Conservation (phyloP, 148 eudicot species). For the Pharnaceum exiguum region DNA sequence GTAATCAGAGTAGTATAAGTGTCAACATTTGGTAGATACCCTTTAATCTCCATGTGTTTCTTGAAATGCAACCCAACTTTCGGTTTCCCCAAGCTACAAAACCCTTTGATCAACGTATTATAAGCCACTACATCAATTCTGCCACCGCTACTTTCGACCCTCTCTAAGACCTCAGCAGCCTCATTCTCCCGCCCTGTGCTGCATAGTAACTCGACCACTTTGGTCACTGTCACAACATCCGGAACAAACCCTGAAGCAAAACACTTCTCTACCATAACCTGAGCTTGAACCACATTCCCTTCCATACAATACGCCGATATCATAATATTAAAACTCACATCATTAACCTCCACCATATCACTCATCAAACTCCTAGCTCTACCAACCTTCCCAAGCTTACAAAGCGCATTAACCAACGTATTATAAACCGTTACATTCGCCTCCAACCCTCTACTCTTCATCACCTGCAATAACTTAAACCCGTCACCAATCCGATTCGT, state of each 20-base stretch:
- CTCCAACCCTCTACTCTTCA: slow-evolving; percentile 48
- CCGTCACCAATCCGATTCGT: slow-evolving; percentile 86
- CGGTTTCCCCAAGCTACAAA: slow-evolving; percentile 53
- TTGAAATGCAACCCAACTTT: slow-evolving; percentile 50
- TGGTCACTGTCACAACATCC: slow-evolving; percentile 67
- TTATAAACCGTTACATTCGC: slow-evolving; percentile 71
- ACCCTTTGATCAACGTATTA: slow-evolving; percentile 73
- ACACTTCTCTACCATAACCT: slow-evolving; percentile 73
- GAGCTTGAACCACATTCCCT: slow-evolving; percentile 64
- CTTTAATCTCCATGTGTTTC: slow-evolving; percentile 89
- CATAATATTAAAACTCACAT: slow-evolving; percentile 66
- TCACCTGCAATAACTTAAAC: slow-evolving; percentile 70
- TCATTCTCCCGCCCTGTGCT: slow-evolving; percentile 51
- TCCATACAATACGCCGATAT: slow-evolving; percentile 80
- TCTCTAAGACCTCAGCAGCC: slow-evolving; percentile 72
- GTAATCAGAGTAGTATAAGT: slow-evolving; percentile 66
- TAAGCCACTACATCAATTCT: slow-evolving; percentile 72
- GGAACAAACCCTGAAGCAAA: slow-evolving; percentile 59
- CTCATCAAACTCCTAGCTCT: slow-evolving; percentile 95
- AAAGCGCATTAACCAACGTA: slow-evolving; percentile 77
- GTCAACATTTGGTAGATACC: slow-evolving; percentile 69
- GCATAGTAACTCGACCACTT: slow-evolving; percentile 59
- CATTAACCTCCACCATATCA: slow-evolving; percentile 63
- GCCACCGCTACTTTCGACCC: slow-evolving; percentile 61
- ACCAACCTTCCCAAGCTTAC: slow-evolving; percentile 84